Conservation (phyloP, 208 protist species). For the Acanthamoeba healyi region DNA sequence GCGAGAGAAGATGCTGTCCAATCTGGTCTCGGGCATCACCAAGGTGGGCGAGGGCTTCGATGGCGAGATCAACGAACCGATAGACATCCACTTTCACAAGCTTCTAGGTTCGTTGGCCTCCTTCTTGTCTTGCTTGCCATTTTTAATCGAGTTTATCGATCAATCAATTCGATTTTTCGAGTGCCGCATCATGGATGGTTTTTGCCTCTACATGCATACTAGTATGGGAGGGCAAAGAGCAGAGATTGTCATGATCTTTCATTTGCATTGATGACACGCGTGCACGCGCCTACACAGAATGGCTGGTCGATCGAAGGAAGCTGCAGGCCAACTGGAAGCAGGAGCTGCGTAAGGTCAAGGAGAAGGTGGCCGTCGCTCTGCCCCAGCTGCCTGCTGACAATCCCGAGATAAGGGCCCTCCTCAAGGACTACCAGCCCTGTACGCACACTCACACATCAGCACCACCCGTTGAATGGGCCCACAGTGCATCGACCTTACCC, state of each 20-base stretch:
- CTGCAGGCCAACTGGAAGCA: conserved; percentile 51
- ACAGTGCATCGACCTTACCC: too few relatives aligned
- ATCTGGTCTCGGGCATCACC: conserved; percentile 23
- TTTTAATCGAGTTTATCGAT: too few relatives aligned
- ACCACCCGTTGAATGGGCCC: too few relatives aligned
- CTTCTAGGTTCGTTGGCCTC: conserved; percentile 31
- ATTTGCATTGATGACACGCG: too few relatives aligned
- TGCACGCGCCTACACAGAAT: neutral
- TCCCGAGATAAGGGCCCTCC: neutral
- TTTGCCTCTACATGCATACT: too few relatives aligned
- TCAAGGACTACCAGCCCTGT: conserved; percentile 51
- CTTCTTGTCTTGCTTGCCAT: too few relatives aligned
- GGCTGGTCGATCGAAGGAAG: conserved; percentile 40
- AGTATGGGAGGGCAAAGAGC: too few relatives aligned
- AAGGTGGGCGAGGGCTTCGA: conserved; percentile 56
- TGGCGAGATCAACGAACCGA: conserved; percentile 48
- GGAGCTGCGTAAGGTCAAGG: conserved; percentile 41
- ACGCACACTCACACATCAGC: neutral
- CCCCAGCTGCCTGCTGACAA: conserved; percentile 24
- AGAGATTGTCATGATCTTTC: too few relatives aligned
- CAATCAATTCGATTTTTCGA: too few relatives aligned
- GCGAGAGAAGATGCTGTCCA: conserved; percentile 24
- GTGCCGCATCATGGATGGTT: too few relatives aligned
- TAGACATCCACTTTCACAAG: conserved; percentile 67
- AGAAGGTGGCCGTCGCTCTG: neutral